Evolutionary conservation across 306 rosid species (phyloP).

Genomic region (Cicer pinnatifidum): DNA sequence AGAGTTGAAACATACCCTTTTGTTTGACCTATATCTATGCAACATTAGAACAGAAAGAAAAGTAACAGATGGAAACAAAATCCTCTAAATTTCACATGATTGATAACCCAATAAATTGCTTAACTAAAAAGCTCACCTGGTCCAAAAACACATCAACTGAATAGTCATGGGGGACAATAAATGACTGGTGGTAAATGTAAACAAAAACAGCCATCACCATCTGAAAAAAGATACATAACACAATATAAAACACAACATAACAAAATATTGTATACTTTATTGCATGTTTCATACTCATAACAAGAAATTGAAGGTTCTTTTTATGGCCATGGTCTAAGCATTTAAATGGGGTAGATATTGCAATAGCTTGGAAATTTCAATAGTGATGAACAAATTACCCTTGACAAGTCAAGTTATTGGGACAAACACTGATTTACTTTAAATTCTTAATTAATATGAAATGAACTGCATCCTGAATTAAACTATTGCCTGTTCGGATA

Average conservation of each 20-base stretch:
- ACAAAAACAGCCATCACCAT: slow-evolving; percentile 99
- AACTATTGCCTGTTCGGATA: neutral
- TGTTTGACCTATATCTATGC: slow-evolving; percentile 13
- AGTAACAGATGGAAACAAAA: neutral
- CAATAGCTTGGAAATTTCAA: neutral
- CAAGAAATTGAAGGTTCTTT: slow-evolving; percentile 18
- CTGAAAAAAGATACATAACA: slow-evolving; percentile 55
- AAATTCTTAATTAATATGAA: neutral
- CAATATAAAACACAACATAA: slow-evolving; percentile 3
- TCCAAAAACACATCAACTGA: slow-evolving; percentile 78
- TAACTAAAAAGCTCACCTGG: slow-evolving; percentile 59
- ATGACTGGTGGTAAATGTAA: slow-evolving; percentile 90
- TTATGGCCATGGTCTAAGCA: slow-evolving; percentile 12
- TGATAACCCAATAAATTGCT: slow-evolving; percentile 22
- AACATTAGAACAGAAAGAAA: slow-evolving; percentile 16
- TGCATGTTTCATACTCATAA: neutral
- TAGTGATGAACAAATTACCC: neutral
- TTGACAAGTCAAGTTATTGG: neutral
- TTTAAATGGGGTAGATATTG: neutral
- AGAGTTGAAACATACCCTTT: neutral
- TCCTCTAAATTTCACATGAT: slow-evolving; percentile 27
- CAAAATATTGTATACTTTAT: slow-evolving; percentile 22
- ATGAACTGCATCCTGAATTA: neutral
- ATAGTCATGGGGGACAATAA: slow-evolving; percentile 65
- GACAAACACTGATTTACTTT: neutral